Base-by-base conservation (phyloP, 116 monocot genomes). In the Zostera marina region DNA sequence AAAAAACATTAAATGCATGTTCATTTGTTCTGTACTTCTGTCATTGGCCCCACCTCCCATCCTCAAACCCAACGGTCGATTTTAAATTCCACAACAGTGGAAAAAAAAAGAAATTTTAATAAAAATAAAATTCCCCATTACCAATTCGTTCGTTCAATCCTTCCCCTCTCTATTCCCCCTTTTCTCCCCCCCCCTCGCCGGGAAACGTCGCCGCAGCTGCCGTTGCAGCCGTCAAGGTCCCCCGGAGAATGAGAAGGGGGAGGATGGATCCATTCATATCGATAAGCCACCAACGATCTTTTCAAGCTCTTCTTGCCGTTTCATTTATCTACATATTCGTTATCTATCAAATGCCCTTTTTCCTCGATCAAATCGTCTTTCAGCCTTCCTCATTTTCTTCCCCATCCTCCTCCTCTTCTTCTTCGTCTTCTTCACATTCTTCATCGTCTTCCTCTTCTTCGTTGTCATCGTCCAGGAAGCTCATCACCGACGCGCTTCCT, bases 321-420 rank as follows among this genome's bases (percentile, higher is more conserved):
- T 38, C 47, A 11, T 8, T 60, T 7, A 38, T 69, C 38, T 69
- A 69, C 21, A 20, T 62, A 26, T 54, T 69, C 54, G 47, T 69
- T 26, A 20, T 17, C 44, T 61, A 52, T 53, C 46, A 55, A 32
- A 24, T 69, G 52, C 62, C 62, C 16, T 44, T 26, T 20, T 20
- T 62, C 25, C 20, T 55, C 20, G 26, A 16, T 11, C 21, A 40
- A n/a, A 41, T 59, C 15, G 6, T 44, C 22, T 26, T 5, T 1
- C 32, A 2, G 32, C 32, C 32, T 9, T 44, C 58, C 51, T 41
- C 45, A n/a, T n/a, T n/a, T n/a, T n/a, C 41, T 44, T 16, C 32
- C 55, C 40, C 55, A 41, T 53, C 55, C 23, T 7, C 65, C 8
- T 17, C 56, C 17, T 41, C 41, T 32, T 10, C 43, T 10, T 44